Conservation (phyloP, 495 filamentous ascomycete species). For the Neurospora sp. region DNA sequence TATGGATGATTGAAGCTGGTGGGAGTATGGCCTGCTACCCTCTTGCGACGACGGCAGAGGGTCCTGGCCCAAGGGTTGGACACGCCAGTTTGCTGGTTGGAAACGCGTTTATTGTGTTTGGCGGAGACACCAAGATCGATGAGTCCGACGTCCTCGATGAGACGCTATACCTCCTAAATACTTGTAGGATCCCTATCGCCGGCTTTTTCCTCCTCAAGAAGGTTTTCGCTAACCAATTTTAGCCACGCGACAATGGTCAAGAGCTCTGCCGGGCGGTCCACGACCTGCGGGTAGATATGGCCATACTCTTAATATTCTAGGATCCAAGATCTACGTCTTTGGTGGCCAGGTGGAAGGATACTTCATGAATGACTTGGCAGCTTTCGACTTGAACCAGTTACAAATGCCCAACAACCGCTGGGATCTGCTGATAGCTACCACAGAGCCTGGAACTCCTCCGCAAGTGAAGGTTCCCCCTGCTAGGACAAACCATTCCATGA, state of each 20-base stretch:
- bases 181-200: conserved; percentile 51
- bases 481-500: conserved; percentile 87
- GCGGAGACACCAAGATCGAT: conserved; percentile 95
- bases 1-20: conserved; percentile 95
- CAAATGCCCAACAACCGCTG: conserved; percentile 82
- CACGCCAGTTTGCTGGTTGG: conserved; percentile 92
- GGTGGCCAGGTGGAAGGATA: conserved; percentile 94
- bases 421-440: conserved; percentile 79
- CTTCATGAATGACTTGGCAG: conserved; percentile 97
- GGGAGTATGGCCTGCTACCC: conserved; percentile 85
- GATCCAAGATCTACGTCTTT: conserved; percentile 94
- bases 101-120: conserved; percentile 98
- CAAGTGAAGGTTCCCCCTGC: conserved; percentile 71
- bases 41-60: conserved; percentile 82
- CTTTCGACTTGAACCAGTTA: conserved; percentile 91
- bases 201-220: background rate
- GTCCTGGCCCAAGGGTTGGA: conserved; percentile 89
- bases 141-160: conserved; percentile 86
- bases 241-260: conserved; percentile 98
- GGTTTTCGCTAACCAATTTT: conserved; percentile 15
- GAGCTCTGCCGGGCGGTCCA: conserved; percentile 72
- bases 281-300: conserved; percentile 89
- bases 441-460: conserved; percentile 54
- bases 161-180: conserved; percentile 93
- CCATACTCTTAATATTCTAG: conserved; percentile 90